Conservation (phyloP, 1,284 basidiomycete genomes). For the Sphaerobolus stellatus region DNA sequence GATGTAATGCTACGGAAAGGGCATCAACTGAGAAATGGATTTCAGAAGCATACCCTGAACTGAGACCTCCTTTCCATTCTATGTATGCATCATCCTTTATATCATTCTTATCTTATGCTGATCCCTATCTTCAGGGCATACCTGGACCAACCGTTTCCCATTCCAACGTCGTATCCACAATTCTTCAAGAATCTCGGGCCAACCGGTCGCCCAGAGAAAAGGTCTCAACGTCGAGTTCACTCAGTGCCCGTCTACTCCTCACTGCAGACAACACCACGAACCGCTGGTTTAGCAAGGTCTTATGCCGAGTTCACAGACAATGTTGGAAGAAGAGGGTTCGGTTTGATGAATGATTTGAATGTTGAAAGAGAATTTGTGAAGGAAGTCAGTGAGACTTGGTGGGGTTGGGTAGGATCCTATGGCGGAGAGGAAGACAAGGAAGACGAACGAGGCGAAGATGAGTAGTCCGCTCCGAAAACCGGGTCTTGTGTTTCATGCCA, state of each 20-base stretch:
- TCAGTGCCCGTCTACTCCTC: slow-evolving; percentile 27
- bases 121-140: slow-evolving; percentile 28
- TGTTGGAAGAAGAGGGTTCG: slow-evolving; percentile 5
- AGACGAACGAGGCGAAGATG: slow-evolving; percentile 28
- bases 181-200: slow-evolving; percentile 28
- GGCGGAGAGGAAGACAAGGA: slow-evolving; percentile 20
- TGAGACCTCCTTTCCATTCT: slow-evolving; percentile 34
- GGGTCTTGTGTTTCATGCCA: too few relatives aligned
- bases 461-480: too few relatives aligned
- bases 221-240: slow-evolving; percentile 18
- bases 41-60: slow-evolving; percentile 19
- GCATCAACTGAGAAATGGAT: slow-evolving; percentile 40
- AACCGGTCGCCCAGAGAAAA: neutral
- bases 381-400: slow-evolving; percentile 51
- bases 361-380: slow-evolving; percentile 49
- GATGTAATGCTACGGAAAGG: slow-evolving; percentile 43
- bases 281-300: slow-evolving; percentile 35
- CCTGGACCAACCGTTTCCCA: slow-evolving; percentile 46
- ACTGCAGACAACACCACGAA: slow-evolving; percentile 28
- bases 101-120: slow-evolving; percentile 4
- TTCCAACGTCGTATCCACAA: slow-evolving; percentile 50
- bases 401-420: slow-evolving; percentile 47
- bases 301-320: slow-evolving; percentile 47
- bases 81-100: slow-evolving; percentile 29
- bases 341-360: slow-evolving; percentile 30